Conservation (phyloP, 768 basidiomycete species). For the Hygrophorus russula region DNA sequence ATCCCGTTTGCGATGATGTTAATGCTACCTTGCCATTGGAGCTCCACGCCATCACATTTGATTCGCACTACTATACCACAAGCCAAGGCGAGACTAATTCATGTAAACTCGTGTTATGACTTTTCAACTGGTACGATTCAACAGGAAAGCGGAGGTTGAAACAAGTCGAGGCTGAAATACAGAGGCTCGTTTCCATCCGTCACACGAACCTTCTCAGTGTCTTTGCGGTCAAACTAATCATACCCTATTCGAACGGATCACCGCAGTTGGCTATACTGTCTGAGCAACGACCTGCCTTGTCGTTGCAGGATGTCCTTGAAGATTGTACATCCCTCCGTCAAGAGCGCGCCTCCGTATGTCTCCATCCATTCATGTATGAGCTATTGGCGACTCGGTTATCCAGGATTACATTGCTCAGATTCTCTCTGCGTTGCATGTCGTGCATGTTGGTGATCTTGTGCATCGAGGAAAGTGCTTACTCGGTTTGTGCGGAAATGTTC, state of each 20-base stretch:
- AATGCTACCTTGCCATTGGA: constrained; percentile 50
- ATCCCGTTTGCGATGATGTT: constrained; percentile 62
- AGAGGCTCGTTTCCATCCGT: constrained; percentile 42
- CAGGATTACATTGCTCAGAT: constrained; percentile 76
- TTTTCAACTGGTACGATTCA: background rate
- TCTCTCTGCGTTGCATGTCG: constrained; percentile 51
- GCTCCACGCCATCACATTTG: constrained; percentile 55
- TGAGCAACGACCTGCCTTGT: constrained; percentile 60
- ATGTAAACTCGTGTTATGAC: background rate
- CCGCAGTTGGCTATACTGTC: constrained; percentile 55
- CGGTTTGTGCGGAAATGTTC: background rate
- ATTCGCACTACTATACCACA: constrained; percentile 55
- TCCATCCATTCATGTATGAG: constrained; percentile 1
- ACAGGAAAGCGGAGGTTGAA: constrained; percentile 59
- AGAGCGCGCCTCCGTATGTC: constrained; percentile 52
- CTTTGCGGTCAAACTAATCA: constrained; percentile 53
- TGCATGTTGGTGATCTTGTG: constrained; percentile 55
- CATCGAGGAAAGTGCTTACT: constrained; percentile 48
- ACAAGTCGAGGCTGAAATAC: constrained; percentile 55
- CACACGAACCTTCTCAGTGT: constrained; percentile 59
- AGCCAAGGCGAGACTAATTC: constrained; percentile 35
- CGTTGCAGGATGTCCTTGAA: constrained; percentile 63
- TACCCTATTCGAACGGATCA: constrained; percentile 34
- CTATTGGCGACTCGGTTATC: background rate
- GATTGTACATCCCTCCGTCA: constrained; percentile 67